A percentile compares a stretch with the other conserved stretches of the same genome.
Evolutionary conservation across 1,284 basidiomycete genomes (phyloP).

Genomic region (Boletus semigastroideus): DNA sequence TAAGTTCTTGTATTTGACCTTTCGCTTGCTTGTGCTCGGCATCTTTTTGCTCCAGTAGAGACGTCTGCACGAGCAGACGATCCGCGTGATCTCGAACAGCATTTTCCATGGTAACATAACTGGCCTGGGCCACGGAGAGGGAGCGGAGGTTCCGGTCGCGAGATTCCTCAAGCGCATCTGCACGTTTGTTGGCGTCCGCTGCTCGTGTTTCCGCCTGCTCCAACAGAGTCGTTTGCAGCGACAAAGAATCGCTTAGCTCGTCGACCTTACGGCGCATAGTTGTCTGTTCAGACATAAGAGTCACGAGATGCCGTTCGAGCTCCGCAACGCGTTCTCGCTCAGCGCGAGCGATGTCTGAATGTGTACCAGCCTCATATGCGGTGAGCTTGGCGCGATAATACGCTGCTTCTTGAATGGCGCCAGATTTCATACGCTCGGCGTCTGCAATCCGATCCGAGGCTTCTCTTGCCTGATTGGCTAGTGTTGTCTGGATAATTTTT

Average conservation of each 20-base stretch:
- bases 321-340: constrained; percentile 82
- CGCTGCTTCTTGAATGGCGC: constrained; percentile 91
- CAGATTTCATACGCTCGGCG: constrained; percentile 75
- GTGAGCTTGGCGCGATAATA: constrained; percentile 94
- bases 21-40: constrained; percentile 73
- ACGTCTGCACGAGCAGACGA: constrained; percentile 72
- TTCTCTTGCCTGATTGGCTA: constrained; percentile 73
- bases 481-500: constrained; percentile 49
- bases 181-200: constrained; percentile 77
- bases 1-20: constrained; percentile 71
- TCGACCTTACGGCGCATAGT: constrained; percentile 70
- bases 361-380: constrained; percentile 76
- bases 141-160: constrained; percentile 71
- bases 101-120: constrained; percentile 61
- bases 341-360: constrained; percentile 65
- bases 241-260: constrained; percentile 72
- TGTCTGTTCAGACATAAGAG: constrained; percentile 65
- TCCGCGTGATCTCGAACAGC: constrained; percentile 80
- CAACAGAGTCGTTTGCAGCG: constrained; percentile 74
- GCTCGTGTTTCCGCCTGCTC: constrained; percentile 82
- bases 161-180: constrained; percentile 80
- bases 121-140: constrained; percentile 73
- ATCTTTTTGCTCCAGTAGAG: constrained; percentile 76
- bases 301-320: constrained; percentile 77
- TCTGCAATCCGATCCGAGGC: constrained; percentile 81